Evolutionary conservation across 2,329 filamentous ascomycete genomes (phyloP).

Genomic region (Arthrobotrys conoides): DNA sequence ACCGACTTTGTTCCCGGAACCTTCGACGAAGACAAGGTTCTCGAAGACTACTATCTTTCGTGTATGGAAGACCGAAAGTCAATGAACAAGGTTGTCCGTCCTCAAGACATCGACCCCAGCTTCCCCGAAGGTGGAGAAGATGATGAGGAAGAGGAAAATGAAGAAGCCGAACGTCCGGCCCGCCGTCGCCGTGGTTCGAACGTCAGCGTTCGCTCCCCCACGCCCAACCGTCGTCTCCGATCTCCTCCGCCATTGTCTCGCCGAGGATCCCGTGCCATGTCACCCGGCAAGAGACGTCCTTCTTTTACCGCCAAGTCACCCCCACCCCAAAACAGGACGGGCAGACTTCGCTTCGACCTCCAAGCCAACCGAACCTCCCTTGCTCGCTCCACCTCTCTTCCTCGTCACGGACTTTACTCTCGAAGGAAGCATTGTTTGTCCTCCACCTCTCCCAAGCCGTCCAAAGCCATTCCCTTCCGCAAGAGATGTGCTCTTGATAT

Average conservation of each 20-base stretch:
- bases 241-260: slow-evolving; percentile 66
- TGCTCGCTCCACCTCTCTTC: slow-evolving; percentile 87
- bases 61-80: slow-evolving; percentile 85
- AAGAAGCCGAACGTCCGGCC: slow-evolving; percentile 68
- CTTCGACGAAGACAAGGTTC: slow-evolving; percentile 90
- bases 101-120: slow-evolving; percentile 98
- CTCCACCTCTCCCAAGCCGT: slow-evolving; percentile 63
- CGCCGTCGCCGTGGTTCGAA: slow-evolving; percentile 71
- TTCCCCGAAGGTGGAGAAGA: slow-evolving; percentile 94
- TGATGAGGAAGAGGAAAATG: slow-evolving; percentile 76
- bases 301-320: slow-evolving; percentile 76
- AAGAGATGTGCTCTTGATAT: slow-evolving; percentile 96
- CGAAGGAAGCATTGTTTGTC: slow-evolving; percentile 65
- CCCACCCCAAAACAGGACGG: slow-evolving; percentile 72
- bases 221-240: slow-evolving; percentile 66
- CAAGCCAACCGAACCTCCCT: slow-evolving; percentile 76
- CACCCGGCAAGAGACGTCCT: slow-evolving; percentile 72
- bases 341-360: slow-evolving; percentile 69
- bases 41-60: slow-evolving; percentile 94
- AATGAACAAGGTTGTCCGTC: slow-evolving; percentile 83
- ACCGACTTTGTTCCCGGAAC: slow-evolving; percentile 99
- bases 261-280: slow-evolving; percentile 63
- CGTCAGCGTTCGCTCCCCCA: slow-evolving; percentile 71
- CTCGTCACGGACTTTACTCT: slow-evolving; percentile 71
- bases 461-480: slow-evolving; percentile 71